Percentiles rank a stretch among this genome's conserved stretches.
These are phyloP conservation scores for Haplosporangium sp. DNA, from an alignment of 371 early-diverging fungal genomes.

Conservation along the genomic window DNA sequence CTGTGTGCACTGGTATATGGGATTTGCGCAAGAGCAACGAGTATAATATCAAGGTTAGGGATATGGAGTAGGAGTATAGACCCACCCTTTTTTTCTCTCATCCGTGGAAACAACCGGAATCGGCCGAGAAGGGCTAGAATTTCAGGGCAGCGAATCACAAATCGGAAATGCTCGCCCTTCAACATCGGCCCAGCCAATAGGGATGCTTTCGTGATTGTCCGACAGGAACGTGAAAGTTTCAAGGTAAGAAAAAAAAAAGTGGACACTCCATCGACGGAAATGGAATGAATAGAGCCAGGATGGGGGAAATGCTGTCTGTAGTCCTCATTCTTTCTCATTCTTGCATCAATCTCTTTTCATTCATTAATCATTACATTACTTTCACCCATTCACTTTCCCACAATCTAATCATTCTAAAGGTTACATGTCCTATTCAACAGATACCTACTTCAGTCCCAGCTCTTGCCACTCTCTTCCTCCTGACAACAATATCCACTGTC, in stretches of 20 bases:
- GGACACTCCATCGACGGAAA: background rate
- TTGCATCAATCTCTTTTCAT: background rate
- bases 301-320: background rate
- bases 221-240: background rate
- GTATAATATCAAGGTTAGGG: no score
- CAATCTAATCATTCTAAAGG: background rate
- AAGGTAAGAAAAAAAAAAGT: constrained; percentile 4
- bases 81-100: no score
- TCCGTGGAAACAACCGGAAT: no score
- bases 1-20: no score
- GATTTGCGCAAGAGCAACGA: no score
- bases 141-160: background rate
- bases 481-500: background rate
- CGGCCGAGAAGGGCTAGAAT: no score
- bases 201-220: constrained; percentile 4
- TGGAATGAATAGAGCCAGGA: background rate
- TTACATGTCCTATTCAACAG: constrained; percentile 10
- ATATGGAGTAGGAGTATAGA: background rate
- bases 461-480: background rate
- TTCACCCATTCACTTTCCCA: background rate
- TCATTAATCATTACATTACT: background rate
- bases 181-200: background rate
- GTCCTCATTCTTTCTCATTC: constrained; percentile 1
- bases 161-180: background rate
- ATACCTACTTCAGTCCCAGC: background rate